Percentiles rank a stretch among this genome's conserved stretches.
phyloP scores from a whole-genome alignment of 441 rosid genomes.

The Macaranga tanarius region DNA sequence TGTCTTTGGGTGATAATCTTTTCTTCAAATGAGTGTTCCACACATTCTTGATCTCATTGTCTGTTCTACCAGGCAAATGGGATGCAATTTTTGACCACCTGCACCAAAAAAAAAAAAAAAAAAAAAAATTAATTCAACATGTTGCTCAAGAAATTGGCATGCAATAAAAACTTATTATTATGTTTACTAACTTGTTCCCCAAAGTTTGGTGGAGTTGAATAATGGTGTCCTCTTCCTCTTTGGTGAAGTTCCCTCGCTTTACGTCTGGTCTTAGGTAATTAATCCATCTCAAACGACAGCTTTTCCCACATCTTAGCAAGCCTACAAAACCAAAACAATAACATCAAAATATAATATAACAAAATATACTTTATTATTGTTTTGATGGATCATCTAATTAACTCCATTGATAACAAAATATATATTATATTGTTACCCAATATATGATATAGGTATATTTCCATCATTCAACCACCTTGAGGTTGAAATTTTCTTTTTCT shows the following conservation, averaged over 20 bases:
- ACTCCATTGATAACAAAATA: too few relatives aligned
- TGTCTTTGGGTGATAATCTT: conserved; percentile 28
- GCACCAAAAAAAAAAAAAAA: background rate
- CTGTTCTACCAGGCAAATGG: conserved; percentile 73
- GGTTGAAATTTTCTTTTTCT: conserved; percentile 1
- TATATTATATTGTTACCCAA: too few relatives aligned
- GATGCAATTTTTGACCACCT: conserved; percentile 95
- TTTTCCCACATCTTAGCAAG: conserved; percentile 65
- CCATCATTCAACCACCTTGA: conserved; percentile 6
- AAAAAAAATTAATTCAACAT: background rate
- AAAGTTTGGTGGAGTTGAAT: conserved; percentile 45
- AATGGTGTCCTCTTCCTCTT: conserved; percentile 54
- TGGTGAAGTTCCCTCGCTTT: conserved; percentile 60
- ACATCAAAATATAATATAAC: background rate
- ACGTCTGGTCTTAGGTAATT: conserved; percentile 71
- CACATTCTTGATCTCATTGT: conserved; percentile 84
- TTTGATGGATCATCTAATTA: too few relatives aligned
- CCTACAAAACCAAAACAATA: conserved; percentile 32
- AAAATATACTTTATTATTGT: too few relatives aligned
- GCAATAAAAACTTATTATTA: too few relatives aligned
- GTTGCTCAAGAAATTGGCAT: background rate
- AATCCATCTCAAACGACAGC: conserved; percentile 75
- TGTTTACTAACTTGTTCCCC: conserved; percentile 60
- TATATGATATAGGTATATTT: background rate
- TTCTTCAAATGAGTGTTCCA: conserved; percentile 93